phyloP scores from a whole-genome alignment of 2,329 filamentous ascomycete genomes.

The Pseudogymnoascus sp. region DNA sequence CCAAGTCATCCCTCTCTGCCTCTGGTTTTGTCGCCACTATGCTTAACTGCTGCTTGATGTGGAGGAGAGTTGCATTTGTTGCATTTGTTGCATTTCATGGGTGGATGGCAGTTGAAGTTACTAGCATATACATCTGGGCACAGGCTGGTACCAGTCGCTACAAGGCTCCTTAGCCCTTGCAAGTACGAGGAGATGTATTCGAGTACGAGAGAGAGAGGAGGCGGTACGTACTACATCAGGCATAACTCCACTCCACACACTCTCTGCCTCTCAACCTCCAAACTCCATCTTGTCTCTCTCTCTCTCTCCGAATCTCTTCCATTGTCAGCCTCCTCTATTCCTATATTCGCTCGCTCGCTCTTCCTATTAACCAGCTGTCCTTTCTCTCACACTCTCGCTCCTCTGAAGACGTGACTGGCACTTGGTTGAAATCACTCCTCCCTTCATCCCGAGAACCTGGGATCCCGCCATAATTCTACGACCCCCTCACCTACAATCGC shows the following conservation, averaged over 20 bases:
- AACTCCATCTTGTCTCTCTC: constrained; percentile 32
- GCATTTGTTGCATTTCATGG: background rate
- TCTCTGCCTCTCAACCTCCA: constrained; percentile 25
- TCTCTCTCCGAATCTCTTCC: constrained; percentile 33
- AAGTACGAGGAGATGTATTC: background rate
- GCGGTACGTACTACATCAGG: background rate
- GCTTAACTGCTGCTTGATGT: constrained; percentile 5
- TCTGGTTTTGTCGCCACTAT: constrained; percentile 1
- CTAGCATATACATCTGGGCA: background rate
- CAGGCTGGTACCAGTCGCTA: background rate
- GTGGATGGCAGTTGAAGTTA: background rate
- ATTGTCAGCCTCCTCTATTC: constrained; percentile 16
- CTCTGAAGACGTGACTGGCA: background rate
- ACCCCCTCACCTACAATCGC: constrained; percentile 4
- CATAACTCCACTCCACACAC: constrained; percentile 11
- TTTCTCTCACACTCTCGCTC: background rate
- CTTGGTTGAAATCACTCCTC: background rate
- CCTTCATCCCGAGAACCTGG: background rate
- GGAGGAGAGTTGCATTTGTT: background rate
- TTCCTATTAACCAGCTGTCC: background rate
- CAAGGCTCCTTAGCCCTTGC: background rate
- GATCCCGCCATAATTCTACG: background rate
- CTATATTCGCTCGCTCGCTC: constrained; percentile 12
- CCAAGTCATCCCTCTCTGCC: background rate
- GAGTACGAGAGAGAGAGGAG: background rate